Percentiles rank a stretch among this genome's conserved stretches.
phyloP scores from a whole-genome alignment of 2,329 filamentous ascomycete species.

The Phoma sp. region DNA sequence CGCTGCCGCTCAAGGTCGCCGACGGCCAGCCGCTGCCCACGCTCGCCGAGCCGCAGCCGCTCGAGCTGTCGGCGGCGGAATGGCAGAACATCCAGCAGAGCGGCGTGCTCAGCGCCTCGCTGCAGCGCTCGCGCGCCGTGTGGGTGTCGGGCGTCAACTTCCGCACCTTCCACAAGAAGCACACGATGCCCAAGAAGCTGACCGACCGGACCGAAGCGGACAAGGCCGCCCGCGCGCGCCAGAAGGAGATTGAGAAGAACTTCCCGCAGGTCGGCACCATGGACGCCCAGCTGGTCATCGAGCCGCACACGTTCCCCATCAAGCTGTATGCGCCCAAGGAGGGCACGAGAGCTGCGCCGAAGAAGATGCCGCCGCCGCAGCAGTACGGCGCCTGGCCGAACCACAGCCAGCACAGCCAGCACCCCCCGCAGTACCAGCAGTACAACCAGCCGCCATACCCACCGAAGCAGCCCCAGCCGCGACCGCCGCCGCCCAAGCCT shows the following conservation, averaged over 20 bases:
- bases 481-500: slow-evolving; percentile 42
- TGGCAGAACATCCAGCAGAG: slow-evolving; percentile 80
- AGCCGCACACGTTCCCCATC: slow-evolving; percentile 81
- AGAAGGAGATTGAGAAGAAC: slow-evolving; percentile 56
- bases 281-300: slow-evolving; percentile 73
- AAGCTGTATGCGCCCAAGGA: slow-evolving; percentile 44
- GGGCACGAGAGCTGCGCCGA: slow-evolving; percentile 31
- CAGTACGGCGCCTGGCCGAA: slow-evolving; percentile 46
- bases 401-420: slow-evolving; percentile 38
- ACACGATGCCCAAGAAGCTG: slow-evolving; percentile 47
- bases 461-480: slow-evolving; percentile 31
- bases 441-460: slow-evolving; percentile 14
- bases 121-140: slow-evolving; percentile 71
- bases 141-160: slow-evolving; percentile 50
- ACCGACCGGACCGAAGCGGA: slow-evolving; percentile 71
- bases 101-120: slow-evolving; percentile 76
- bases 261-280: slow-evolving; percentile 44
- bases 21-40: slow-evolving; percentile 75
- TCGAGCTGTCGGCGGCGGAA: slow-evolving; percentile 68
- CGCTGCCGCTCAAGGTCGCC: slow-evolving; percentile 68
- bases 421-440: slow-evolving; percentile 27
- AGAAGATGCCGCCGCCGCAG: slow-evolving; percentile 38
- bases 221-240: slow-evolving; percentile 65
- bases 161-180: slow-evolving; percentile 47
- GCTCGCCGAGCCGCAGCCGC: slow-evolving; percentile 70